These are phyloP conservation scores for Penicillium sp. DNA, from an alignment of 2,329 filamentous ascomycete genomes.

Conservation along the genomic window DNA sequence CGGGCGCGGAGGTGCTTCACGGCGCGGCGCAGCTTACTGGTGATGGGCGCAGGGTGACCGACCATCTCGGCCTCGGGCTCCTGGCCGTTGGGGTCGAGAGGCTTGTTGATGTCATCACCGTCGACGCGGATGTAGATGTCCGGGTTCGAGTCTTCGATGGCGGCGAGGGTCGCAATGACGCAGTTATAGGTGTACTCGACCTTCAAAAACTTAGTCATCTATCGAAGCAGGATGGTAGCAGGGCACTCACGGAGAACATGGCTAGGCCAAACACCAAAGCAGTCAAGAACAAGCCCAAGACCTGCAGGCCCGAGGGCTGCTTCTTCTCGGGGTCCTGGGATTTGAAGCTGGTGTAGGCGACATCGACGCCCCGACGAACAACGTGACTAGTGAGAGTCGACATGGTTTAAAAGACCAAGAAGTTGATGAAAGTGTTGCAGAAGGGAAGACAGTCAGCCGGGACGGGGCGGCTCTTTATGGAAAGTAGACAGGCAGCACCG, in stretches of 20 bases:
- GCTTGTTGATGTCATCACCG: slow-evolving; percentile 33
- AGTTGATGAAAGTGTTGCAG: background rate
- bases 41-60: slow-evolving; percentile 56
- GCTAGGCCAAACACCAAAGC: slow-evolving; percentile 21
- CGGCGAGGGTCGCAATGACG: slow-evolving; percentile 61
- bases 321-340: slow-evolving; percentile 14
- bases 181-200: slow-evolving; percentile 59
- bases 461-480: background rate
- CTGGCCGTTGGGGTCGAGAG: slow-evolving; percentile 41
- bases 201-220: slow-evolving; percentile 24
- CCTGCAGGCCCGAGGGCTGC: slow-evolving; percentile 22
- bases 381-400: slow-evolving; percentile 28
- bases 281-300: slow-evolving; percentile 30
- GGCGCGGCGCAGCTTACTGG: slow-evolving; percentile 58
- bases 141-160: slow-evolving; percentile 60
- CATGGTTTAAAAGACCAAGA: slow-evolving; percentile 21
- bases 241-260: slow-evolving; percentile 27
- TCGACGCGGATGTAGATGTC: slow-evolving; percentile 54
- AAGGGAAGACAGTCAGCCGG: background rate
- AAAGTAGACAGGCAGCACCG: slow-evolving; percentile 6
- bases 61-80: slow-evolving; percentile 43
- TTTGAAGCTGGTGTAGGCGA: slow-evolving; percentile 24
- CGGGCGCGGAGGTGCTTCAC: slow-evolving; percentile 61
- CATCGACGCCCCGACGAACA: slow-evolving; percentile 38
- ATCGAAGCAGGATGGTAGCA: background rate